Conservation (phyloP, 2,329 filamentous ascomycete species). For the Myotisia sp. region DNA sequence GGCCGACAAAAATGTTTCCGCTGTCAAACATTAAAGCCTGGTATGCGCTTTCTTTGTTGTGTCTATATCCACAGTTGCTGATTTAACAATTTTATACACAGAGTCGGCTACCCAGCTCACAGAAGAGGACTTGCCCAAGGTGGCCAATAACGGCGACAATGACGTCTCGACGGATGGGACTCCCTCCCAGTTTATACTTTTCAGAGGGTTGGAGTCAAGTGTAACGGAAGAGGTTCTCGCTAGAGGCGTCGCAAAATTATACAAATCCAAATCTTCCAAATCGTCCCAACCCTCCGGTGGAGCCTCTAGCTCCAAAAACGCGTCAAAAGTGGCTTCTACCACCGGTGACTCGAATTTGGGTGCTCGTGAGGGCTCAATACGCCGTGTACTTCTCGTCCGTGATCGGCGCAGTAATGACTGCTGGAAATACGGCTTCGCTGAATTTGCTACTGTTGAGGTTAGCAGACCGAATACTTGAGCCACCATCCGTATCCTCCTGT, state of each 20-base stretch:
- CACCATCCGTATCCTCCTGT: too few species aligned
- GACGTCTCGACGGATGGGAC: conserved; percentile 42
- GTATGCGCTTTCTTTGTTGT: conserved; percentile 26
- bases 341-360: conserved; percentile 49
- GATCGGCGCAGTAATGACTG: conserved; percentile 57
- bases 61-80: too few species aligned
- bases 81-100: conserved; percentile 15
- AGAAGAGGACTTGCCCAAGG: conserved; percentile 27
- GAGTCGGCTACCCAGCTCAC: too few species aligned
- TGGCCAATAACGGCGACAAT: conserved; percentile 40
- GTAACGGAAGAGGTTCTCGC: conserved; percentile 60
- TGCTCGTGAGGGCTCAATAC: conserved; percentile 58
- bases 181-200: conserved; percentile 61
- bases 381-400: conserved; percentile 62
- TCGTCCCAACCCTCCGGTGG: conserved; percentile 26
- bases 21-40: conserved; percentile 41
- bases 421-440: conserved; percentile 70
- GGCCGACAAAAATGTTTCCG: conserved; percentile 43
- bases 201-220: conserved; percentile 55
- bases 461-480: conserved; percentile 2
- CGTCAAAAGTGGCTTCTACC: conserved; percentile 40
- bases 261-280: conserved; percentile 36
- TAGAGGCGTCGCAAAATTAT: conserved; percentile 59
- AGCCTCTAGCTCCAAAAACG: conserved; percentile 30
- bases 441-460: conserved; percentile 58